Conservation (phyloP, 139 green algal genomes). For the Asterochloris sp. region DNA sequence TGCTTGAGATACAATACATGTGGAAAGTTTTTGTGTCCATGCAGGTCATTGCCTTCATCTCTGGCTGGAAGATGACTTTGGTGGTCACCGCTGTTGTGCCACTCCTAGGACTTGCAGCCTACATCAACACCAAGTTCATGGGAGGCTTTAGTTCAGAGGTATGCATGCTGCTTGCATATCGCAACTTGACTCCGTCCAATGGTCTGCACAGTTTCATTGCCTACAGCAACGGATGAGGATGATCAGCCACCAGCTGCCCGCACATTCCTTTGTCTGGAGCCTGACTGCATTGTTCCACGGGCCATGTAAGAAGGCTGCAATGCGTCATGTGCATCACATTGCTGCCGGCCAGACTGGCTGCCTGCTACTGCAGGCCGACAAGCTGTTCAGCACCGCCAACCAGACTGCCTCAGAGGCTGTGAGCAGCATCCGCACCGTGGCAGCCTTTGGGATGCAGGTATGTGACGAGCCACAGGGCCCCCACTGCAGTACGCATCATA, state of each 20-base stretch:
- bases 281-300: no score
- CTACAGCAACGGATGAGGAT: no score
- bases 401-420: conserved; percentile 69
- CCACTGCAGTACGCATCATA: conserved; percentile 21
- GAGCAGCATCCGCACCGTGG: conserved; percentile 52
- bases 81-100: conserved; percentile 68
- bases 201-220: no score
- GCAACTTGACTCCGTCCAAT: no score
- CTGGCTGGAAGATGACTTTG: conserved; percentile 74
- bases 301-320: no score
- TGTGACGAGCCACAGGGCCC: neutral
- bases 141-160: conserved; percentile 32
- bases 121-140: conserved; percentile 49
- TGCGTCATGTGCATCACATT: no score
- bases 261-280: no score
- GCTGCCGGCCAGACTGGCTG: neutral
- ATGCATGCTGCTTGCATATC: neutral
- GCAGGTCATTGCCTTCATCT: conserved; percentile 56
- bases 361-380: conserved; percentile 23
- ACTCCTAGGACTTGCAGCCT: conserved; percentile 44
- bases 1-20: no score
- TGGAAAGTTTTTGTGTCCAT: conserved; percentile 20
- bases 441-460: conserved; percentile 14
- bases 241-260: no score
- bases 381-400: conserved; percentile 67